Percentiles rank a stretch among this genome's conserved stretches.
These are phyloP conservation scores for Cadophora sp. DNA, from an alignment of 2,329 filamentous ascomycete species.

Conservation along the genomic window DNA sequence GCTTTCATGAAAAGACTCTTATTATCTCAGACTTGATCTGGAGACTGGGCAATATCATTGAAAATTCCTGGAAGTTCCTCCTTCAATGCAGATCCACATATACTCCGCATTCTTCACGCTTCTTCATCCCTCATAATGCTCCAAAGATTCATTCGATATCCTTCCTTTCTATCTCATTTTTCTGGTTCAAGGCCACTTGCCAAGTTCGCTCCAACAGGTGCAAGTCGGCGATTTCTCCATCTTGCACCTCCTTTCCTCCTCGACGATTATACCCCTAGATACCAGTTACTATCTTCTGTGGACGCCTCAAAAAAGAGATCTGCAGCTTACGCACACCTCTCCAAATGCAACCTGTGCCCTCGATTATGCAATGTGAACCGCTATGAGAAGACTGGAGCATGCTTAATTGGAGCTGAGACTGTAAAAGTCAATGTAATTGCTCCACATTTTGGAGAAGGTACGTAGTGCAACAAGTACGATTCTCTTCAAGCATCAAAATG, in stretches of 20 bases:
- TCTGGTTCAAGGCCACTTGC: too few relatives aligned
- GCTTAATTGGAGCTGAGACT: constrained; percentile 74
- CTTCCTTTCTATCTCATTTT: neutral
- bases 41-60: neutral
- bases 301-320: constrained; percentile 78
- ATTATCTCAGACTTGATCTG: neutral
- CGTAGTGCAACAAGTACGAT: constrained; percentile 37
- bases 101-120: neutral
- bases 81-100: neutral
- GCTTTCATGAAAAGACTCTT: neutral
- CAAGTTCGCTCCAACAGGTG: too few relatives aligned
- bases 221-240: constrained; percentile 48
- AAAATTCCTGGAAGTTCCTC: neutral
- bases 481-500: neutral
- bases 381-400: constrained; percentile 79
- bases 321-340: constrained; percentile 74
- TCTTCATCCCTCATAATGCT: neutral
- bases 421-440: constrained; percentile 86
- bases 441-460: constrained; percentile 81
- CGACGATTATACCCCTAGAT: constrained; percentile 75
- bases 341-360: constrained; percentile 83
- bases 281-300: constrained; percentile 69
- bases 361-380: constrained; percentile 79
- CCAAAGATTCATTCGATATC: neutral
- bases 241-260: constrained; percentile 73